These are phyloP conservation scores for Solanum infundibuliforme DNA, from an alignment of 257 asterid species.

Conservation along the genomic window DNA sequence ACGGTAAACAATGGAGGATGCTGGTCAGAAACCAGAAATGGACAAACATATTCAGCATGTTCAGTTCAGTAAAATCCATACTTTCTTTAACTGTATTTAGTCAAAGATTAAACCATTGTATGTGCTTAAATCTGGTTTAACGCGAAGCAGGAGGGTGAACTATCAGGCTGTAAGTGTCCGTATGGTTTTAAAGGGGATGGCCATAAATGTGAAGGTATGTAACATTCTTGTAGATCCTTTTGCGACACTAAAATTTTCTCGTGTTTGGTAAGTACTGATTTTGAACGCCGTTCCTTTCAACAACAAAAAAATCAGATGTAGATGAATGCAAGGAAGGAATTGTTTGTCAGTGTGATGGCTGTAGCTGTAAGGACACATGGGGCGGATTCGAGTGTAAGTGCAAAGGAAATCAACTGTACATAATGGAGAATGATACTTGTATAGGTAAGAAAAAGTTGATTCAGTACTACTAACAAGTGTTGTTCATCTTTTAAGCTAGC, in stretches of 20 bases:
- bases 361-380: constrained; percentile 74
- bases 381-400: constrained; percentile 77
- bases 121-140: neutral
- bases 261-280: neutral
- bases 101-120: neutral
- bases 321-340: constrained; percentile 70
- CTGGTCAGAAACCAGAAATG: constrained; percentile 59
- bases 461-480: neutral
- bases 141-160: constrained; percentile 40
- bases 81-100: neutral
- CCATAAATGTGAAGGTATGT: constrained; percentile 57
- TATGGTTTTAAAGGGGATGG: constrained; percentile 79
- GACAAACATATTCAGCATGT: constrained; percentile 66
- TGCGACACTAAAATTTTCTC: neutral
- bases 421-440: constrained; percentile 73
- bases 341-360: constrained; percentile 74
- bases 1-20: constrained; percentile 63
- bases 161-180: constrained; percentile 76
- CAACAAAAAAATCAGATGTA: constrained; percentile 32
- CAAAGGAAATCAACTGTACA: constrained; percentile 53
- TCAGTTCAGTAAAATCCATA: constrained; percentile 29
- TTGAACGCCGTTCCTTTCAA: neutral
- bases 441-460: constrained; percentile 38
- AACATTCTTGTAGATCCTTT: neutral
- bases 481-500: neutral